Evolutionary conservation across 345 rosid species (phyloP).

Genomic region (Bruguiera parviflora): DNA sequence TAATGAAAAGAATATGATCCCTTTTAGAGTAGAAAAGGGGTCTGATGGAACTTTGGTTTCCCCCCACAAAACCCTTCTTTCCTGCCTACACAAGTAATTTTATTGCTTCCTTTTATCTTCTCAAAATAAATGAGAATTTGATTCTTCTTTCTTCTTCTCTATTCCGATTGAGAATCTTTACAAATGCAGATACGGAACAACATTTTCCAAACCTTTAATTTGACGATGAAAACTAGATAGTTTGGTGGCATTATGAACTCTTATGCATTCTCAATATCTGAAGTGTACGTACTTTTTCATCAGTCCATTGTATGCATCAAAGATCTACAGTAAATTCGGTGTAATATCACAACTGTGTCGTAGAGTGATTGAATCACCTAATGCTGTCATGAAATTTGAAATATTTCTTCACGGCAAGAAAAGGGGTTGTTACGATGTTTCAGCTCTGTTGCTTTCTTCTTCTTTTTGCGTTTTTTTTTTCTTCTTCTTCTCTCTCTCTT

Average conservation of each 20-base stretch:
- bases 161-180: no score
- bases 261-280: no score
- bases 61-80: conserved; percentile 19
- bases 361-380: conserved; percentile 4
- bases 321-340: not conserved
- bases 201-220: conserved; percentile 5
- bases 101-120: not conserved
- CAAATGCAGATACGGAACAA: not conserved
- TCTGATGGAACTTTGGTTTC: conserved; percentile 40
- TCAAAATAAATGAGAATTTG: conserved; percentile 15
- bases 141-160: conserved; percentile 13
- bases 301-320: not conserved
- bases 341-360: conserved; percentile 4
- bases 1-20: conserved; percentile 37
- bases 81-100: not conserved
- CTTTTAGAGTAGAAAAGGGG: conserved; percentile 23
- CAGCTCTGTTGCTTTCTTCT: not conserved
- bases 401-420: not conserved
- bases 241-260: no score
- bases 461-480: no score
- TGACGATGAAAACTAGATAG: conserved; percentile 5
- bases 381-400: conserved; percentile 7
- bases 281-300: not conserved
- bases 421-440: conserved; percentile 9
- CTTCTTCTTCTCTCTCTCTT: no score